Conservation (phyloP, 768 basidiomycete genomes). For the Suillus variegatus region DNA sequence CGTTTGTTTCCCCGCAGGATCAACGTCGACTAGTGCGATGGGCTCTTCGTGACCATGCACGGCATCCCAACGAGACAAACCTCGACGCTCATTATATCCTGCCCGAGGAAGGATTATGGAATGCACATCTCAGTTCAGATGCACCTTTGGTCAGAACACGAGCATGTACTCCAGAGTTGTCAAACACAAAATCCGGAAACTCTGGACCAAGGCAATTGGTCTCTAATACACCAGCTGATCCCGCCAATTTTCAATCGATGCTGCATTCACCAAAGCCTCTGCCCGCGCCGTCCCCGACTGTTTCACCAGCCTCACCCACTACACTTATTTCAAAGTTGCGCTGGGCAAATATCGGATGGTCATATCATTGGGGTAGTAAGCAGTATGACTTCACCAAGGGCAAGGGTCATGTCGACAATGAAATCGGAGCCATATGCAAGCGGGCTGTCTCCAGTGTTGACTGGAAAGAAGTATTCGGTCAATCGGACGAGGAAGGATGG, state of each 20-base stretch:
- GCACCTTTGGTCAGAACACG: constrained; percentile 45
- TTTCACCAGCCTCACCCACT: constrained; percentile 49
- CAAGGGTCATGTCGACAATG: constrained; percentile 59
- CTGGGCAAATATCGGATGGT: constrained; percentile 97
- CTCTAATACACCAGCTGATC: constrained; percentile 68
- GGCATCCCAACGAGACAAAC: constrained; percentile 83
- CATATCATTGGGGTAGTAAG: constrained; percentile 96
- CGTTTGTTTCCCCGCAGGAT: constrained; percentile 58
- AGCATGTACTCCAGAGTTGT: constrained; percentile 22
- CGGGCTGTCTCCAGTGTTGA: constrained; percentile 60
- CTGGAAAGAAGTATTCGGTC: constrained; percentile 68
- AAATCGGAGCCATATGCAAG: constrained; percentile 60
- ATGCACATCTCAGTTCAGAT: constrained; percentile 42
- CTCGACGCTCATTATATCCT: constrained; percentile 85
- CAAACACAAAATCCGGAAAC: constrained; percentile 20
- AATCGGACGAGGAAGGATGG: constrained; percentile 45
- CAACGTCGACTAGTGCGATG: constrained; percentile 74
- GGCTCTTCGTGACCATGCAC: constrained; percentile 76
- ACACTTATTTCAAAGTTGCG: constrained; percentile 75
- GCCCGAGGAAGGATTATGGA: constrained; percentile 80
- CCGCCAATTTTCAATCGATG: constrained; percentile 54
- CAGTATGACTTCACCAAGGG: constrained; percentile 86
- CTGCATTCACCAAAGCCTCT: constrained; percentile 59
- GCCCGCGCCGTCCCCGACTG: constrained; percentile 63
- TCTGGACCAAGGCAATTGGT: constrained; percentile 67